Conservation (phyloP, 1,284 basidiomycete genomes). For the Omphalotus olearius region DNA sequence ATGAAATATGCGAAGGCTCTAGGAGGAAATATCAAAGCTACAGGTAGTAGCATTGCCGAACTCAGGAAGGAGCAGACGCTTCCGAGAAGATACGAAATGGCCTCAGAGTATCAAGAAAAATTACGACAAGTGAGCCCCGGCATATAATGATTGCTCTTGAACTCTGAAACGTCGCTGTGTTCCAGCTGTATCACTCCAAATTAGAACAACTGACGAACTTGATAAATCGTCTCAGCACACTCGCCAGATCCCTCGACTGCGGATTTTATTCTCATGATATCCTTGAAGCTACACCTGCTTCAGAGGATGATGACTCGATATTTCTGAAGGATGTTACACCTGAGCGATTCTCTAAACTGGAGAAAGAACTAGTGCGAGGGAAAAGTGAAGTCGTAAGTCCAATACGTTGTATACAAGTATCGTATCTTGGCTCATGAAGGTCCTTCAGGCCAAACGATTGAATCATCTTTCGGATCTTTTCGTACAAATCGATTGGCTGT, state of each 20-base stretch:
- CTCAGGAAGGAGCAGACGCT: conserved; percentile 55
- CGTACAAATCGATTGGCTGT: conserved; percentile 74
- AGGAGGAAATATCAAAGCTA: conserved; percentile 65
- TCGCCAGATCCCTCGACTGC: conserved; percentile 57
- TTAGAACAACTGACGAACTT: conserved; percentile 69
- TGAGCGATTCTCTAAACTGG: conserved; percentile 70
- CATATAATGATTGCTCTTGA: conserved; percentile 4
- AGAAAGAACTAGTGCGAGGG: conserved; percentile 76
- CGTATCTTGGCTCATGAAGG: conserved; percentile 7
- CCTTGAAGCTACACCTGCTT: conserved; percentile 41
- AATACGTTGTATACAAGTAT: neutral
- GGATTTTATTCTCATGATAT: conserved; percentile 60
- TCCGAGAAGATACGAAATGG: conserved; percentile 62
- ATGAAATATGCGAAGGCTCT: conserved; percentile 58
- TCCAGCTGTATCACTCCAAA: conserved; percentile 72
- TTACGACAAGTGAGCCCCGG: conserved; percentile 58
- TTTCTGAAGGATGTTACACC: conserved; percentile 67
- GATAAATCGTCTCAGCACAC: conserved; percentile 52
- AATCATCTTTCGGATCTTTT: conserved; percentile 59
- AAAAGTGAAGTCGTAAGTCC: conserved; percentile 73
- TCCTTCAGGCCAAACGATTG: conserved; percentile 58
- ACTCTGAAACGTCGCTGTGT: neutral
- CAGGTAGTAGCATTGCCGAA: conserved; percentile 53
- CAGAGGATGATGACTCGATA: conserved; percentile 31
- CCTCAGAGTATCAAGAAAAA: conserved; percentile 66